A percentile compares a stretch with the other conserved stretches of the same genome.
Evolutionary conservation across 495 filamentous ascomycete species (phyloP).

Genomic region (Trichoderma orchidacearum): DNA sequence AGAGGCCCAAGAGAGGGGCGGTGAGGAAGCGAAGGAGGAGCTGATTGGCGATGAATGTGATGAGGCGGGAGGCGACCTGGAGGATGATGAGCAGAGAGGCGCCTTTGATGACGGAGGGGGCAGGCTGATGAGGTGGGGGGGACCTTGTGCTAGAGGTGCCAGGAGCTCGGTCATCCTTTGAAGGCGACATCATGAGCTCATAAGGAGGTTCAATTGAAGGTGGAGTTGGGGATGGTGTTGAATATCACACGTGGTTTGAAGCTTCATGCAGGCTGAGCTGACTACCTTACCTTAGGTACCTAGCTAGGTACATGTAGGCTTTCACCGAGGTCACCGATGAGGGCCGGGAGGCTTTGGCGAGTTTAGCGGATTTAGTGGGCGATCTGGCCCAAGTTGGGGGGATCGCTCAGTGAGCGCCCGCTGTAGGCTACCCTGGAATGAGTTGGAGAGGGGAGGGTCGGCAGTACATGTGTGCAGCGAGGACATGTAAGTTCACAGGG

Average conservation of each 20-base stretch:
- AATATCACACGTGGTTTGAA: not conserved
- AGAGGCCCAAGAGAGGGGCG: slow-evolving; percentile 67
- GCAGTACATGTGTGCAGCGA: too few relatives aligned
- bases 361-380: too few relatives aligned
- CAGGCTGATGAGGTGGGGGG: not conserved
- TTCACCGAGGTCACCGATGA: too few relatives aligned
- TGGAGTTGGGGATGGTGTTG: not conserved
- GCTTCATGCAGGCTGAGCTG: not conserved
- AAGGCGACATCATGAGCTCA: not conserved
- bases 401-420: too few relatives aligned
- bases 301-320: too few relatives aligned
- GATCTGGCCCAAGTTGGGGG: too few relatives aligned
- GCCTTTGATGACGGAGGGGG: slow-evolving; percentile 32
- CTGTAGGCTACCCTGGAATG: too few relatives aligned
- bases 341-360: too few relatives aligned
- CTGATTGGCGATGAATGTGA: slow-evolving; percentile 89
- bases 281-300: too few relatives aligned
- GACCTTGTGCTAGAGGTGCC: not conserved
- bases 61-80: slow-evolving; percentile 65
- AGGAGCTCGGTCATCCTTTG: not conserved
- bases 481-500: too few relatives aligned
- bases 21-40: slow-evolving; percentile 75
- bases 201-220: not conserved
- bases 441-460: too few relatives aligned
- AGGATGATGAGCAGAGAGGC: slow-evolving; percentile 78